Conservation (phyloP, 352 stramenopile genomes). For the Pythium periplocum region DNA sequence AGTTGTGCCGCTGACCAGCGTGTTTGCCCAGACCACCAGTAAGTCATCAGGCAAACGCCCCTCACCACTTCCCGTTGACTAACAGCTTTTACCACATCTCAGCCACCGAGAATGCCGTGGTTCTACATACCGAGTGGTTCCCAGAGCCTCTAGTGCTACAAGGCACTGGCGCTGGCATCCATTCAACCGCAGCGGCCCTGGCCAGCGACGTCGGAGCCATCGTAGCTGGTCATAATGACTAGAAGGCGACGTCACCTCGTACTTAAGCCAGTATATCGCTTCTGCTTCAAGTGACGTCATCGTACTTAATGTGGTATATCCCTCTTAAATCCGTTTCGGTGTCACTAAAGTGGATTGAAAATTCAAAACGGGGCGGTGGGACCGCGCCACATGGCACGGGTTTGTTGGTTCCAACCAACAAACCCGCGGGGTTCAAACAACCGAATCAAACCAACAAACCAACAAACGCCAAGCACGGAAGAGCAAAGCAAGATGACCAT, state of each 20-base stretch:
- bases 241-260: not conserved
- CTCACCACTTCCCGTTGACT: not conserved
- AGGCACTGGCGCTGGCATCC: slow-evolving; percentile 52
- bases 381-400: no score
- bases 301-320: no score
- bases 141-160: slow-evolving; percentile 47
- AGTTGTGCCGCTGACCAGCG: slow-evolving; percentile 15
- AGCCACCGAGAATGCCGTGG: slow-evolving; percentile 59
- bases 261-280: slow-evolving; percentile 7
- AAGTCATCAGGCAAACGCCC: not conserved
- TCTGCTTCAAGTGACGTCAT: no score
- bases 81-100: not conserved
- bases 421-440: no score
- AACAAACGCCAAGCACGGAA: not conserved
- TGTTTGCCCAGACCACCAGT: slow-evolving; percentile 33
- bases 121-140: slow-evolving; percentile 56
- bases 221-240: not conserved
- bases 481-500: not conserved
- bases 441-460: no score
- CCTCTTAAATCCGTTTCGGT: no score
- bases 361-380: no score
- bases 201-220: slow-evolving; percentile 36
- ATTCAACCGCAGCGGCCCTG: slow-evolving; percentile 55
- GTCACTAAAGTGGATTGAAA: no score
- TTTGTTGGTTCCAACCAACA: no score